These are phyloP conservation scores for Cylindrotheca closterium DNA, from an alignment of 108 stramenopile species.

Conservation along the genomic window DNA sequence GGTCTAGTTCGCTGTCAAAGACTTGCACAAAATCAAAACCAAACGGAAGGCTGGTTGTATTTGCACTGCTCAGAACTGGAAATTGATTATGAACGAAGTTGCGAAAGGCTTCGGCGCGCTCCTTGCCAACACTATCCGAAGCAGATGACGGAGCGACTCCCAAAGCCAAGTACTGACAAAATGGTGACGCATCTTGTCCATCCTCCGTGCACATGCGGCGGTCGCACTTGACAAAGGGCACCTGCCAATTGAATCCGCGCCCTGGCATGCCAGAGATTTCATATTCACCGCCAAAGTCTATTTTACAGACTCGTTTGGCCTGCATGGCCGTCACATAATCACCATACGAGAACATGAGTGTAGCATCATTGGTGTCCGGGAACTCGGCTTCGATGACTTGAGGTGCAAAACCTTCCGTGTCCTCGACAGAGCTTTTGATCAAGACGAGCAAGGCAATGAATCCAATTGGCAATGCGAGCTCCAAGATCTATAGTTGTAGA, in stretches of 20 bases:
- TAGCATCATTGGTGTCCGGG: slow-evolving; percentile 41
- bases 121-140: slow-evolving; percentile 21
- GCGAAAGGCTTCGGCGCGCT: slow-evolving; percentile 53
- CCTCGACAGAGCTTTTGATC: slow-evolving; percentile 58
- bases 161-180: slow-evolving; percentile 59
- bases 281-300: not conserved
- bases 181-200: slow-evolving; percentile 62
- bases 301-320: slow-evolving; percentile 51
- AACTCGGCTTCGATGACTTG: slow-evolving; percentile 43
- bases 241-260: slow-evolving; percentile 54
- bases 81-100: slow-evolving; percentile 50
- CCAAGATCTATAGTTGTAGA: slow-evolving; percentile 59
- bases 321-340: slow-evolving; percentile 74
- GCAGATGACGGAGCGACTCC: slow-evolving; percentile 51
- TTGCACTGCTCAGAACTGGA: slow-evolving; percentile 28
- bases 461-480: slow-evolving; percentile 61
- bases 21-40: slow-evolving; percentile 58
- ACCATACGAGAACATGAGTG: slow-evolving; percentile 48
- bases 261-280: slow-evolving; percentile 38
- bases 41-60: slow-evolving; percentile 41
- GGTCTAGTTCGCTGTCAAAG: slow-evolving; percentile 48
- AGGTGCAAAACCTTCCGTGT: slow-evolving; percentile 37
- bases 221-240: slow-evolving; percentile 81
- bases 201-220: slow-evolving; percentile 43
- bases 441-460: slow-evolving; percentile 60